These are phyloP conservation scores for Neurospora sp. DNA, from an alignment of 495 filamentous ascomycete genomes.

Conservation along the genomic window DNA sequence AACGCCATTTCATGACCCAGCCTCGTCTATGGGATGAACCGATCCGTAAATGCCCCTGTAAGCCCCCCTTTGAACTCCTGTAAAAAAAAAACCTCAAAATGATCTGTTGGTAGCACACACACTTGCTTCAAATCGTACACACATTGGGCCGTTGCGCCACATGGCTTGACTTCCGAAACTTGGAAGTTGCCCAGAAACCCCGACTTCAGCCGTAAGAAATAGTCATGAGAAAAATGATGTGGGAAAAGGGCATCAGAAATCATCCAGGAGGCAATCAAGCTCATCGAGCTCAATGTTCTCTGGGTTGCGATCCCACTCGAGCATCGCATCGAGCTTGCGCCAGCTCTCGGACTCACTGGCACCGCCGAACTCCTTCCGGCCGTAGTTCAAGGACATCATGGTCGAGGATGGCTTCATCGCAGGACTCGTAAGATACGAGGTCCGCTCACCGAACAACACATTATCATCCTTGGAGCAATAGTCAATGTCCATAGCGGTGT, in stretches of 20 bases:
- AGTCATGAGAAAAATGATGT: conserved; percentile 3
- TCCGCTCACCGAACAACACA: conserved; percentile 42
- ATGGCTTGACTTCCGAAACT: not conserved
- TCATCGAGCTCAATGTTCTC: conserved; percentile 88
- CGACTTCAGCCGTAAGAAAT: conserved; percentile 6
- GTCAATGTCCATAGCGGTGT: conserved; percentile 38
- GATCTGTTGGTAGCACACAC: conserved; percentile 14
- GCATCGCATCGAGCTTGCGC: conserved; percentile 40
- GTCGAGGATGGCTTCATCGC: conserved; percentile 30
- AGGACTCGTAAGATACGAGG: conserved; percentile 30
- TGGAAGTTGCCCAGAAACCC: conserved; percentile 1
- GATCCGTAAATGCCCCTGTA: conserved; percentile 6
- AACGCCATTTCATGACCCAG: conserved; percentile 9
- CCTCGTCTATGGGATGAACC: conserved; percentile 18
- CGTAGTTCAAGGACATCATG: conserved; percentile 30
- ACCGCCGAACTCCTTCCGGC: conserved; percentile 34
- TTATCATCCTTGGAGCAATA: conserved; percentile 37
- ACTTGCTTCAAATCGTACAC: conserved; percentile 15
- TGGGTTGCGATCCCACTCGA: conserved; percentile 65
- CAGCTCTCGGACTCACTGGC: conserved; percentile 36
- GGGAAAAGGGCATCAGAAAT: conserved; percentile 36
- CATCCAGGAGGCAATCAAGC: conserved; percentile 77
- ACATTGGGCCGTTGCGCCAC: conserved; percentile 9
- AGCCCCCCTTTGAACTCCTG: not conserved
- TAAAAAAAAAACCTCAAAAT: not conserved